A percentile compares a stretch with the other conserved stretches of the same genome.
These are phyloP conservation scores for Pluteus cervinus DNA, from an alignment of 768 basidiomycete genomes.

Conservation along the genomic window DNA sequence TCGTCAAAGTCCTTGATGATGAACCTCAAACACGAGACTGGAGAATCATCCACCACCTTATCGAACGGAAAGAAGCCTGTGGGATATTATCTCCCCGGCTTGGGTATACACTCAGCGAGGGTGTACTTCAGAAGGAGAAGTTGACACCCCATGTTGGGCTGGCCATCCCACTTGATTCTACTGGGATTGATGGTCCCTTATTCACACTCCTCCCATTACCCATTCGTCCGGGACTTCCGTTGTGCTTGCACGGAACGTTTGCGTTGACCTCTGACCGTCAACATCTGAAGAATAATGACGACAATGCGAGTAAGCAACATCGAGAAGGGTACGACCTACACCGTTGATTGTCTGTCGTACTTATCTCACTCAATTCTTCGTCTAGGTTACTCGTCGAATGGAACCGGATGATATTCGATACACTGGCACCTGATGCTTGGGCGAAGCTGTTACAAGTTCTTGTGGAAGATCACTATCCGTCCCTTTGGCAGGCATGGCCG, in stretches of 20 bases:
- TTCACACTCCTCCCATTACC: constrained; percentile 48
- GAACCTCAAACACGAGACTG: too few relatives aligned
- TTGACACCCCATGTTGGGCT: constrained; percentile 30
- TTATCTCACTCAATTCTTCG: too few relatives aligned
- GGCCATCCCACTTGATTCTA: constrained; percentile 26
- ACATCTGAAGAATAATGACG: constrained; percentile 34
- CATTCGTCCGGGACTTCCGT: constrained; percentile 35
- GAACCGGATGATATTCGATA: constrained; percentile 40
- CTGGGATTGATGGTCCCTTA: constrained; percentile 26
- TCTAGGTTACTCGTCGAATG: constrained; percentile 39
- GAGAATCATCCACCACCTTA: too few relatives aligned
- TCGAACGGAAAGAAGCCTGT: too few relatives aligned
- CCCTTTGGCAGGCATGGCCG: constrained; percentile 37
- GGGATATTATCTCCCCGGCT: too few relatives aligned
- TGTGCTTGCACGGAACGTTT: constrained; percentile 41
- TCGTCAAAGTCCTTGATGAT: too few relatives aligned
- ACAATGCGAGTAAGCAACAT: too few relatives aligned
- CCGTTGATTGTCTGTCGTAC: too few relatives aligned
- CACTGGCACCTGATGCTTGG: constrained; percentile 42
- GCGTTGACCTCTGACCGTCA: constrained; percentile 40
- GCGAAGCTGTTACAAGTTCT: constrained; percentile 25
- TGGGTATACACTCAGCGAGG: too few relatives aligned
- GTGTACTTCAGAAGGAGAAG: constrained; percentile 32
- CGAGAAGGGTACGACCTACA: too few relatives aligned
- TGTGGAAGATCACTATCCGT: constrained; percentile 12